Base-by-base conservation (phyloP, 1,139 yeast species). In the Blastobotrys arbuscula region DNA sequence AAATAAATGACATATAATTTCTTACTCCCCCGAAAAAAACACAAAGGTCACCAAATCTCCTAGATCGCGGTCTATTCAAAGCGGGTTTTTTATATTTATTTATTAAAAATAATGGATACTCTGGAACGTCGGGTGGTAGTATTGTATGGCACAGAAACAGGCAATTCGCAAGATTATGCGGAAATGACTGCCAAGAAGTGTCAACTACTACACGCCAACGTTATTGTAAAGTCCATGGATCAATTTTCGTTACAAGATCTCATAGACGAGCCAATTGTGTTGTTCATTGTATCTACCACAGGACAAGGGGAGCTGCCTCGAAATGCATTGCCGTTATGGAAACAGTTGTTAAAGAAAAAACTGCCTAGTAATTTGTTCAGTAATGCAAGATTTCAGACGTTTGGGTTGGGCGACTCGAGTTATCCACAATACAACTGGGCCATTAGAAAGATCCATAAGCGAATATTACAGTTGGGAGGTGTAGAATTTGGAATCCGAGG, bases 221-320 rank as follows among this genome's bases (percentile, higher is more conserved):
- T 71, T 2, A 79, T 84, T 8, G 59, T 60, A 19, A 28, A 36
- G 23, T 63, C 84, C 0, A 66, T 88, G 59, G 94, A 89, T 57
- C 83, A 79, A 39, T 82, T 78, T 58, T 79, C 81, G 23, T 66
- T 77, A 23, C 55, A 50, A 6, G 54, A 56, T 7, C 41, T 64
- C 6, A 45, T 43, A 9, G 50, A 50, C 23, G 46, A 77, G 38
- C 63, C 70, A 35, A 71, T 74, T 41, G 70, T 88, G 40, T 73
- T 90, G 4, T 70, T 90, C 1, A 63, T 92, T 5, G 84, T 95
- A 60, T 82, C 97, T 1, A 92, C 99, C 0, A 84, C 96, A 0
- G 98, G 97, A 3, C 97, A 92, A 65, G 99, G 99, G 16, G 97
- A 85, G 55, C 66, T 92, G 30, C 98, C 99, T 0, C 67, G 85